Base-by-base conservation (phyloP, 2,329 filamentous ascomycete genomes). In the Byssothecium circinans region DNA sequence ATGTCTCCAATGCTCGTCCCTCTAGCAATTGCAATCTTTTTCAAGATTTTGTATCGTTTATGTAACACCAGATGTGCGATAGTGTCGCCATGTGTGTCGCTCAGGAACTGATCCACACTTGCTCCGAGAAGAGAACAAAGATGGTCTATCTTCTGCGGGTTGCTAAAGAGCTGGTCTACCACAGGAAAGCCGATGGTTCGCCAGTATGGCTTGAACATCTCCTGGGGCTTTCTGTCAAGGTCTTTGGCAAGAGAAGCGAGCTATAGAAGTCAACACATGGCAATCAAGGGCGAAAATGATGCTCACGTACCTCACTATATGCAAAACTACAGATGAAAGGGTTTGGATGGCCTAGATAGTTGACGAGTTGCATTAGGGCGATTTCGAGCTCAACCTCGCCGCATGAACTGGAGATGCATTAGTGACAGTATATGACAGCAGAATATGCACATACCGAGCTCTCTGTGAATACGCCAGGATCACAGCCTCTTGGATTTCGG, bases 171-270 rank as follows among this genome's bases (percentile, higher is more conserved):
- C 59, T 96, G 89, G 66, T 91, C 92, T 22, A 94, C 86, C 2
- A 89, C 85, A 41, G 86, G 81, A 49, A 92, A 87, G 0, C 90
- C 91, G 36, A 99, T 78, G 23, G 82, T 92, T 56, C 84, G 83
- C 91, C 92, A 97, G 68, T 91, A 97, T 0, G 92, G 91, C 45
- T 86, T 84, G 47, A 97, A 86, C 0, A 99, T 75, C 14, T 84
- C 82, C 22, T 81, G 78, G 2, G 86, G 80, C 1, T 83, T 86
- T 30, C 82, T 77, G 2, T 78, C 77, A 33, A 84, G 80, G 39
- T 78, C 75, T 42, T 86, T 81, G 1, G 91, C 87, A 40, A 97
- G 78, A 50, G 84, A 85, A 17, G 87, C 78, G 32, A 96, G 75
- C 79, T 85, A 54, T 32, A 46, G 4, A 14, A 14, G 20, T 56